These are phyloP conservation scores for Hypoxylon sp. DNA, from an alignment of 2,329 filamentous ascomycete genomes.

Conservation along the genomic window DNA sequence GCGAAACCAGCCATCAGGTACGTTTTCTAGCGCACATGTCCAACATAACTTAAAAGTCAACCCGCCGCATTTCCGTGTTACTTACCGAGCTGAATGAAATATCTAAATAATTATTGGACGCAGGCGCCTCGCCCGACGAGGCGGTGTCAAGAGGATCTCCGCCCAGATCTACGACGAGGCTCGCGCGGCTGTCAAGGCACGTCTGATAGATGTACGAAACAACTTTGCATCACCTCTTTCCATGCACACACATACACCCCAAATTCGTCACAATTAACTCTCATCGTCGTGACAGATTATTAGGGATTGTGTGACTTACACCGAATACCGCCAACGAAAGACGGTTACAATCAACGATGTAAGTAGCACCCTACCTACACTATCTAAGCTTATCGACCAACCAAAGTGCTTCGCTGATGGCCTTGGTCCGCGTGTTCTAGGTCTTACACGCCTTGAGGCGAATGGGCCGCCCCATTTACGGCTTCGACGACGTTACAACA, in stretches of 20 bases:
- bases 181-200: conserved; percentile 62
- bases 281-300: conserved; percentile 60
- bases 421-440: conserved; percentile 51
- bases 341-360: conserved; percentile 74
- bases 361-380: conserved; percentile 47
- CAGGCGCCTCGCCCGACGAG: conserved; percentile 78
- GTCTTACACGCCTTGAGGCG: conserved; percentile 64
- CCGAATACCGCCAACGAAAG: conserved; percentile 67
- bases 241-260: conserved; percentile 4
- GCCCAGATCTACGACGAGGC: conserved; percentile 72
- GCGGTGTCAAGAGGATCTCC: conserved; percentile 81
- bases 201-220: conserved; percentile 60
- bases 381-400: conserved; percentile 9
- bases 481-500: conserved; percentile 60
- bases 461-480: conserved; percentile 67
- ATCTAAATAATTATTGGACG: conserved; percentile 19
- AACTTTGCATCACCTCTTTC: conserved; percentile 13
- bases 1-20: conserved; percentile 68
- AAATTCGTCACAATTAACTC: conserved; percentile 15
- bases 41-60: not conserved
- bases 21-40: conserved; percentile 26
- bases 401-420: not conserved
- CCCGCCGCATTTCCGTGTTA: not conserved
- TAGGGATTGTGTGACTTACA: conserved; percentile 59
- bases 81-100: not conserved